These are phyloP conservation scores for Polychytrium aggregatum DNA, from an alignment of 192 early-diverging fungal genomes.

Conservation along the genomic window DNA sequence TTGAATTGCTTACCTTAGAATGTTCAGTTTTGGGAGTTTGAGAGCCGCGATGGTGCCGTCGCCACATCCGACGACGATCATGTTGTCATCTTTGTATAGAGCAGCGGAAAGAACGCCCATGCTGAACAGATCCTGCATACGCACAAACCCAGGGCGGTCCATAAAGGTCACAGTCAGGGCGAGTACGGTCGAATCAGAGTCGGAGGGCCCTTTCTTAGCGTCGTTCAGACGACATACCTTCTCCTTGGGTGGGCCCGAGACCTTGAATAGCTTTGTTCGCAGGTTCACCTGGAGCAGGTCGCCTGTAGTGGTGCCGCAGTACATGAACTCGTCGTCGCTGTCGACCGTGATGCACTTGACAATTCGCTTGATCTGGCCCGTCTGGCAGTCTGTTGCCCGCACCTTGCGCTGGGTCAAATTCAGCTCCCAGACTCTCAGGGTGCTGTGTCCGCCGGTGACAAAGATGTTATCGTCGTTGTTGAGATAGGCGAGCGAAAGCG, in stretches of 20 bases:
- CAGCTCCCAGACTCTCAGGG: slow-evolving; percentile 44
- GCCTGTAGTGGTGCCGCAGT: slow-evolving; percentile 49
- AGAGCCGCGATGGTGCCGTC: slow-evolving; percentile 42
- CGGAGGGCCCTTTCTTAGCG: too few relatives aligned
- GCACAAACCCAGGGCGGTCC: not conserved
- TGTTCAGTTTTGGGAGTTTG: slow-evolving; percentile 37
- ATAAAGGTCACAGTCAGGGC: too few relatives aligned
- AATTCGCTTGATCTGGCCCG: slow-evolving; percentile 47
- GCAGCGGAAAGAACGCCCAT: slow-evolving; percentile 41
- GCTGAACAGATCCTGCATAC: slow-evolving; percentile 33
- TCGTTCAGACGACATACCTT: slow-evolving; percentile 28
- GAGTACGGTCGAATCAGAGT: too few relatives aligned
- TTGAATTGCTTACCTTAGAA: slow-evolving; percentile 28
- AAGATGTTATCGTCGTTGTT: slow-evolving; percentile 38
- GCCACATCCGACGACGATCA: slow-evolving; percentile 38
- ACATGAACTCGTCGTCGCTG: slow-evolving; percentile 42
- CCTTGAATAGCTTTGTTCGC: slow-evolving; percentile 38
- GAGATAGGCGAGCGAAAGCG: slow-evolving; percentile 32
- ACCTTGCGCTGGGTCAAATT: slow-evolving; percentile 36
- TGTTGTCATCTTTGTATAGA: slow-evolving; percentile 17
- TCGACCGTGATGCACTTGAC: slow-evolving; percentile 43
- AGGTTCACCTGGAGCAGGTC: slow-evolving; percentile 40
- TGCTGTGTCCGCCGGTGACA: slow-evolving; percentile 40
- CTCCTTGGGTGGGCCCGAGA: slow-evolving; percentile 44
- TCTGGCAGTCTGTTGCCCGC: slow-evolving; percentile 34